A percentile compares a stretch with the other conserved stretches of the same genome.
phyloP scores from a whole-genome alignment of 306 rosid genomes.

The Castanopsis chinensis region DNA sequence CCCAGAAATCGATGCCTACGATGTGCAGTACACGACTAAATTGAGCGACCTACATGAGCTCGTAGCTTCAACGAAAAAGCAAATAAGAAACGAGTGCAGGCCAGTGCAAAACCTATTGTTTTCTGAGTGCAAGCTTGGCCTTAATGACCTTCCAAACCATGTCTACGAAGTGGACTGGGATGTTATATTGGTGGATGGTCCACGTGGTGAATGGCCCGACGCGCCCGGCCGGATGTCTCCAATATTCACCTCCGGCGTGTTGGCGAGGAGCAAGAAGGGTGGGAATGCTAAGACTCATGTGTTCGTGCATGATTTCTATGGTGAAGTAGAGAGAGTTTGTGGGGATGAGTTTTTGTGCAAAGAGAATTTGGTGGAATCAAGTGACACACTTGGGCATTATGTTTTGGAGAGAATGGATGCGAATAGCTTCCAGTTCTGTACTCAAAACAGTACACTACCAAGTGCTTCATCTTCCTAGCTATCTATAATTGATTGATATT shows the following conservation, averaged over 20 bases:
- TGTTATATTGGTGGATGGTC: constrained; percentile 82
- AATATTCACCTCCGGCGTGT: constrained; percentile 82
- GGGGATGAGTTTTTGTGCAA: constrained; percentile 79
- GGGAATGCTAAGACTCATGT: constrained; percentile 89
- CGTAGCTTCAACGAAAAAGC: constrained; percentile 58
- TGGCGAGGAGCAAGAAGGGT: constrained; percentile 87
- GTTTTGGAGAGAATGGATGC: constrained; percentile 86
- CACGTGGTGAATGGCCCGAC: constrained; percentile 88
- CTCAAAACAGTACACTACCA: constrained; percentile 38
- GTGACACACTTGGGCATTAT: constrained; percentile 67
- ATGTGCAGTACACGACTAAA: constrained; percentile 89
- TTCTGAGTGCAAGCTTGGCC: constrained; percentile 79
- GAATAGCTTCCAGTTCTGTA: constrained; percentile 65
- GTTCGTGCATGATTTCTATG: constrained; percentile 74
- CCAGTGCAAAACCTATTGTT: constrained; percentile 91
- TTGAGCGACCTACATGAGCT: constrained; percentile 63
- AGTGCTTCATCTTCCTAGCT: constrained; percentile 19
- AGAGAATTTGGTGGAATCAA: constrained; percentile 78
- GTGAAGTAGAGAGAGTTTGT: constrained; percentile 56
- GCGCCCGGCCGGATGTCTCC: constrained; percentile 87
- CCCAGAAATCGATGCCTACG: constrained; percentile 90
- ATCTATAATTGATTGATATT: not conserved
- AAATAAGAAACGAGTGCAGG: constrained; percentile 69
- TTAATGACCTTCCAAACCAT: constrained; percentile 91
- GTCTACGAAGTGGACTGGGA: constrained; percentile 96